Percentiles rank a stretch among this genome's conserved stretches.
Conservation (phyloP, 441 rosid species). For the Oxalis stricta region DNA sequence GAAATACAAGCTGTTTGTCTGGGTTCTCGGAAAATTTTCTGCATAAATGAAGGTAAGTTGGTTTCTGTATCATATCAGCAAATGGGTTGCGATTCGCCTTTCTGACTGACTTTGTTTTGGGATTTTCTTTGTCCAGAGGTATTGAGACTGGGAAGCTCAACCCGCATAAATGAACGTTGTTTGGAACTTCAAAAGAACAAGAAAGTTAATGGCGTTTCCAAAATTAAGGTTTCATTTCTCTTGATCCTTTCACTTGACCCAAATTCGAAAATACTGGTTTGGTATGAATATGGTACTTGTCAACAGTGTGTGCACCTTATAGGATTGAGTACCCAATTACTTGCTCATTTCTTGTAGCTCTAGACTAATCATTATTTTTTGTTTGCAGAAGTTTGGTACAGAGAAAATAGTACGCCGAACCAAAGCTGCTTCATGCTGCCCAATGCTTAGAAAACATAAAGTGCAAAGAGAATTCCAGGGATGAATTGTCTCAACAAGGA, state of each 20-base stretch:
- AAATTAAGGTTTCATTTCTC: slow-evolving; percentile 42
- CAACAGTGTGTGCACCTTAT: neutral
- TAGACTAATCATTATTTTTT: slow-evolving; percentile 10
- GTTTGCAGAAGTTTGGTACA: slow-evolving; percentile 44
- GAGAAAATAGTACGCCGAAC: slow-evolving; percentile 34
- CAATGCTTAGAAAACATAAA: slow-evolving; percentile 65
- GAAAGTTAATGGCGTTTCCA: slow-evolving; percentile 43
- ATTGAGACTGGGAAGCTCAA: slow-evolving; percentile 46
- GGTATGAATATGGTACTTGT: slow-evolving; percentile 2
- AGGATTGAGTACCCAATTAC: neutral
- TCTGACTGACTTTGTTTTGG: slow-evolving; percentile 7
- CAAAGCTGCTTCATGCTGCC: slow-evolving; percentile 67
- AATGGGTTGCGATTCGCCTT: neutral
- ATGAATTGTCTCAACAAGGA: slow-evolving; percentile 38
- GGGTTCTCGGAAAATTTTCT: slow-evolving; percentile 79
- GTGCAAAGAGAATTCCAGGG: slow-evolving; percentile 51
- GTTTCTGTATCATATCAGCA: neutral
- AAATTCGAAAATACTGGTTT: neutral
- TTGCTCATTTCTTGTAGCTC: neutral
- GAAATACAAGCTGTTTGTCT: slow-evolving; percentile 47
- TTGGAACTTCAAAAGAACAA: slow-evolving; percentile 70
- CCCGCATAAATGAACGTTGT: slow-evolving; percentile 67
- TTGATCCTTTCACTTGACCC: neutral
- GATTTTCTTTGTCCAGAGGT: slow-evolving; percentile 44
- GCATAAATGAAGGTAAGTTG: slow-evolving; percentile 63